Percentiles rank a stretch among this genome's conserved stretches.
phyloP scores from a whole-genome alignment of 768 basidiomycete species.

The Agaricus subrufescens region DNA sequence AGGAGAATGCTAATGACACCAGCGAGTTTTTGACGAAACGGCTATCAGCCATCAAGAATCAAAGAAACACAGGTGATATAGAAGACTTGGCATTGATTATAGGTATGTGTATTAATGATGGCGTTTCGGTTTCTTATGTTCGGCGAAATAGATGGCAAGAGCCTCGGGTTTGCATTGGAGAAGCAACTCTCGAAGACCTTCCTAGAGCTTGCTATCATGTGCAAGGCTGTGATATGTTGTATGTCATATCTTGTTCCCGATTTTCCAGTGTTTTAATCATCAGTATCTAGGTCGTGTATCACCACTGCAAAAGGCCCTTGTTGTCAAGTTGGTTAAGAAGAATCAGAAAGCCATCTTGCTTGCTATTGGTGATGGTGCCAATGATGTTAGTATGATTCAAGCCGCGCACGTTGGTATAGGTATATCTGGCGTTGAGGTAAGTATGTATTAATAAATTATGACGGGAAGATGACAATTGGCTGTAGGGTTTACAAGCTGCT shows the following conservation, averaged over 20 bases:
- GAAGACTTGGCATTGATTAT: conserved; percentile 96
- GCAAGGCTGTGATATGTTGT: conserved; percentile 99
- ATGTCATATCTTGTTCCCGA: conserved; percentile 23
- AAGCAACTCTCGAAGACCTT: conserved; percentile 88
- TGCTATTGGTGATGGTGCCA: conserved; percentile 96
- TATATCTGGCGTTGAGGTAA: conserved; percentile 93
- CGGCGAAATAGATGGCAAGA: conserved; percentile 77
- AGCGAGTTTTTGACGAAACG: conserved; percentile 85
- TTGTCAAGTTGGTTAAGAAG: conserved; percentile 98
- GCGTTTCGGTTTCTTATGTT: conserved; percentile 6
- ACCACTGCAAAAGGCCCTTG: conserved; percentile 93
- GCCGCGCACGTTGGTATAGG: conserved; percentile 97
- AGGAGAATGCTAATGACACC: conserved; percentile 77
- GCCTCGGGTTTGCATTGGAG: conserved; percentile 86
- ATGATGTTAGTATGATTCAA: conserved; percentile 99
- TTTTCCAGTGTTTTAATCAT: neutral
- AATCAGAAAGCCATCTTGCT: conserved; percentile 91
- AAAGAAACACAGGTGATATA: conserved; percentile 83
- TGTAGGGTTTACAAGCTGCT: conserved; percentile 93
- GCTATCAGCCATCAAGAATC: conserved; percentile 88
- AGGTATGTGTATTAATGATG: conserved; percentile 42
- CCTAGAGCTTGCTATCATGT: conserved; percentile 94
- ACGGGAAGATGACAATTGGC: neutral
- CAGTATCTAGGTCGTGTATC: conserved; percentile 79
- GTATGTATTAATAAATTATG: conserved; percentile 7